A percentile compares a stretch with the other conserved stretches of the same genome.
Conservation (phyloP, 257 asterid genomes). For the Plantago major region DNA sequence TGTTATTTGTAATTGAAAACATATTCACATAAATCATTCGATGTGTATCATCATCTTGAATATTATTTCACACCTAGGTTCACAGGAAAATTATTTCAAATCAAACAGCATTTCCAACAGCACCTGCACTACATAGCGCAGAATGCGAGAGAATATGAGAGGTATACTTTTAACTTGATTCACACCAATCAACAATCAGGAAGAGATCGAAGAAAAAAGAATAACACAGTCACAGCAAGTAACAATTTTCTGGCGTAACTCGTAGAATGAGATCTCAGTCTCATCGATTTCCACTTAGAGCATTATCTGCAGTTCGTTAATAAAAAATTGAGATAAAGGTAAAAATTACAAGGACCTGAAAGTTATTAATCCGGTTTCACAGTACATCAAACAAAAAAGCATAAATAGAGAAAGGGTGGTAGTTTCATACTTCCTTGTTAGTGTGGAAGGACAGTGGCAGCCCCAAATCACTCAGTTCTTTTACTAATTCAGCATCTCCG, state of each 20-base stretch:
- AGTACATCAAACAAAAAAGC: not conserved
- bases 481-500: slow-evolving; percentile 51
- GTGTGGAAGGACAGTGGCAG: slow-evolving; percentile 79
- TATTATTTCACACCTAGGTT: slow-evolving; percentile 1
- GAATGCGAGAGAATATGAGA: not conserved
- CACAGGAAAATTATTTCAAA: not conserved
- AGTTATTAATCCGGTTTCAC: not conserved
- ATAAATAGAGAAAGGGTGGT: not conserved
- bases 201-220: not conserved
- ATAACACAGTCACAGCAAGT: not conserved
- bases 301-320: too few relatives aligned
- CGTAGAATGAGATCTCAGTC: too few relatives aligned
- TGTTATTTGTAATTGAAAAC: not conserved
- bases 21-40: not conserved
- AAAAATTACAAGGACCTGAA: too few relatives aligned
- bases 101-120: not conserved
- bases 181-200: not conserved
- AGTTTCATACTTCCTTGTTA: slow-evolving; percentile 57
- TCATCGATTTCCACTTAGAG: too few relatives aligned
- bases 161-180: not conserved
- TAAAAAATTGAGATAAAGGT: too few relatives aligned
- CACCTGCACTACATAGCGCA: not conserved
- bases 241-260: too few relatives aligned
- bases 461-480: slow-evolving; percentile 63
- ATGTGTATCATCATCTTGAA: not conserved